Conservation (phyloP, 306 rosid genomes). For the Abrus precatorius region DNA sequence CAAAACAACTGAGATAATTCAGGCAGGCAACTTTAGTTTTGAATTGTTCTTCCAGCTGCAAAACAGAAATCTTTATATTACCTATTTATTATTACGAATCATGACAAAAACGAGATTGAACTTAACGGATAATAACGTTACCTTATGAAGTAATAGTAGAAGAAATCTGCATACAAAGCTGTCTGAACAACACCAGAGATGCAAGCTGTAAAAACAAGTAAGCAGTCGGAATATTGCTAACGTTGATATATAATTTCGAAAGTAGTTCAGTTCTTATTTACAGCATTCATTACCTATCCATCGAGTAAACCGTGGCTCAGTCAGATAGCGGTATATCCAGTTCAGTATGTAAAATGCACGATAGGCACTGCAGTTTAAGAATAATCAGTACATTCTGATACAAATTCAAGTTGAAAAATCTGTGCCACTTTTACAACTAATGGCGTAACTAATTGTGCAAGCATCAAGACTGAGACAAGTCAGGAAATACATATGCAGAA, state of each 20-base stretch:
- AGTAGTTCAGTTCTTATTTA: conserved; percentile 30
- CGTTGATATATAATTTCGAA: background rate
- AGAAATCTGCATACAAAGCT: conserved; percentile 94
- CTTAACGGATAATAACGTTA: conserved; percentile 38
- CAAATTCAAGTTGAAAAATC: conserved; percentile 27
- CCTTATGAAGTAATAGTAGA: conserved; percentile 95
- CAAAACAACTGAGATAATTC: conserved; percentile 51
- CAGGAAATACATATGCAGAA: conserved; percentile 6
- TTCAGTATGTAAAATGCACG: conserved; percentile 94
- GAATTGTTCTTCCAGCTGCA: conserved; percentile 94
- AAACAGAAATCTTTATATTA: conserved; percentile 44
- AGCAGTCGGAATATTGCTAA: conserved; percentile 27
- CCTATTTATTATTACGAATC: background rate
- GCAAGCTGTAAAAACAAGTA: conserved; percentile 67
- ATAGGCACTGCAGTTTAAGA: conserved; percentile 78
- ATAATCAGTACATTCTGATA: conserved; percentile 28
- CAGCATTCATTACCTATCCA: conserved; percentile 75
- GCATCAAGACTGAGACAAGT: conserved; percentile 36
- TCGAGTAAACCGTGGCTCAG: conserved; percentile 72
- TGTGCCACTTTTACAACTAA: background rate
- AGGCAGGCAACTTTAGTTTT: conserved; percentile 91
- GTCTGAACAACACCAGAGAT: conserved; percentile 92
- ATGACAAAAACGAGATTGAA: background rate
- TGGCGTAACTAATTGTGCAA: conserved; percentile 2
- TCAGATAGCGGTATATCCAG: conserved; percentile 97